Evolutionary conservation across 441 rosid species (phyloP).

Genomic region (Hura crepitans): DNA sequence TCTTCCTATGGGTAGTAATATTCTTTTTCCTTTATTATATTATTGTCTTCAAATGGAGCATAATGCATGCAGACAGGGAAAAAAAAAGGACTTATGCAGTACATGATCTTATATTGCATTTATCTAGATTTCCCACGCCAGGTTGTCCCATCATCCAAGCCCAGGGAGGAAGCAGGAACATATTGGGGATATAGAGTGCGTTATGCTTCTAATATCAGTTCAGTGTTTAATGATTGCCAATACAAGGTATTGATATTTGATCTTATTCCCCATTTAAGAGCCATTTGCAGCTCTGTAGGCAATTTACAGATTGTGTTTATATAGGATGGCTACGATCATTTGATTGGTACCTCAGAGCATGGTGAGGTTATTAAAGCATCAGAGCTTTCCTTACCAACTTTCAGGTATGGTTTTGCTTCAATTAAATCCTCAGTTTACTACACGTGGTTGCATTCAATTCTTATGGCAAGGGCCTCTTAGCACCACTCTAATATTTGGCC

Average conservation of each 20-base stretch:
- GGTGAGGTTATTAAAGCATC: constrained; percentile 62
- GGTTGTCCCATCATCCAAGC: constrained; percentile 64
- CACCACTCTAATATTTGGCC: not conserved
- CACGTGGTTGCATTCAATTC: not conserved
- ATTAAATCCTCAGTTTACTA: constrained; percentile 6
- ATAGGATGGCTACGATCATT: constrained; percentile 90
- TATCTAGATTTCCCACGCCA: constrained; percentile 57
- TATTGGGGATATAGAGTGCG: constrained; percentile 98
- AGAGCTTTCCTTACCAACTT: constrained; percentile 59
- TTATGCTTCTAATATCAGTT: constrained; percentile 72
- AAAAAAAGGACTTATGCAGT: constrained; percentile 5
- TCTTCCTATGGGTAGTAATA: not conserved
- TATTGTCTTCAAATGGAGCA: constrained; percentile 3
- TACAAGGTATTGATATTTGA: constrained; percentile 44
- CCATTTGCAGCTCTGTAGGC: not conserved
- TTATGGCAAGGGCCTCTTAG: not conserved
- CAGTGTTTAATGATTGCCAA: constrained; percentile 59
- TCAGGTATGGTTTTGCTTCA: constrained; percentile 50
- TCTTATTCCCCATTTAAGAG: not conserved
- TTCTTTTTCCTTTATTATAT: not conserved
- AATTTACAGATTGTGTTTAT: constrained; percentile 20
- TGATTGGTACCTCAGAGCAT: constrained; percentile 96
- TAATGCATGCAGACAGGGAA: not conserved
- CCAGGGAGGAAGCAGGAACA: constrained; percentile 69
- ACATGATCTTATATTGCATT: constrained; percentile 29